Evolutionary conservation across 2,329 filamentous ascomycete genomes (phyloP).

Genomic region (Mycogone perniciosa): DNA sequence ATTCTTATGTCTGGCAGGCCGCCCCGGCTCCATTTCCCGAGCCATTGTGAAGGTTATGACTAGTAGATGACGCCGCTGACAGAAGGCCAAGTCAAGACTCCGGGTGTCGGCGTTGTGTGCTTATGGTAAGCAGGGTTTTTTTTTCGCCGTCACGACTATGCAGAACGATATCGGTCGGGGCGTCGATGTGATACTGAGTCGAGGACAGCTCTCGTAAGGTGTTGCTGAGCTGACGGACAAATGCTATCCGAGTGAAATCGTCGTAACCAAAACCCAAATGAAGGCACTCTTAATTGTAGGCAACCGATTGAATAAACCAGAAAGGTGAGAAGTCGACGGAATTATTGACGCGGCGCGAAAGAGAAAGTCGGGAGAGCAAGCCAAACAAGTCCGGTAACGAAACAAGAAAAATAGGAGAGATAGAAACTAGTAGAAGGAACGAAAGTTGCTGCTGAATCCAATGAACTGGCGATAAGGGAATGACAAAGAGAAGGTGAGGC

Average conservation of each 20-base stretch:
- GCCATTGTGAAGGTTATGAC: slow-evolving; percentile 5
- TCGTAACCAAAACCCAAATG: slow-evolving; percentile 26
- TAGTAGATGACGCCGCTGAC: background rate
- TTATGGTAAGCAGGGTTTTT: no score
- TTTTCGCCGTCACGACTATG: background rate
- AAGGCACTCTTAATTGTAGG: background rate
- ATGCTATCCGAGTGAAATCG: slow-evolving; percentile 22
- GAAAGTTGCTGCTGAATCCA: background rate
- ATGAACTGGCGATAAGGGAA: background rate
- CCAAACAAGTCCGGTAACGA: slow-evolving; percentile 1
- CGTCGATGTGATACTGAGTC: slow-evolving; percentile 1
- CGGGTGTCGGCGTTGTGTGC: no score
- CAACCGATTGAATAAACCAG: slow-evolving; percentile 5
- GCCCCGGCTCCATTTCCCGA: slow-evolving; percentile 10
- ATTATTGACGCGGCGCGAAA: slow-evolving; percentile 6
- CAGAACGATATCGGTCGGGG: background rate
- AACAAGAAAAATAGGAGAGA: background rate
- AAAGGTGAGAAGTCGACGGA: slow-evolving; percentile 1
- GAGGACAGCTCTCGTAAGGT: slow-evolving; percentile 11
- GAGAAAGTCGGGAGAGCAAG: slow-evolving; percentile 2
- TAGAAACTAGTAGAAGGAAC: background rate
- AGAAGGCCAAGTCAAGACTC: background rate
- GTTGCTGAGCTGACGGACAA: slow-evolving; percentile 20
- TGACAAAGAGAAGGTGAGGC: slow-evolving; percentile 4
- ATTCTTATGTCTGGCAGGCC: background rate